phyloP scores from a whole-genome alignment of 2,329 filamentous ascomycete genomes.

The Fusarium pseudocircinatum region DNA sequence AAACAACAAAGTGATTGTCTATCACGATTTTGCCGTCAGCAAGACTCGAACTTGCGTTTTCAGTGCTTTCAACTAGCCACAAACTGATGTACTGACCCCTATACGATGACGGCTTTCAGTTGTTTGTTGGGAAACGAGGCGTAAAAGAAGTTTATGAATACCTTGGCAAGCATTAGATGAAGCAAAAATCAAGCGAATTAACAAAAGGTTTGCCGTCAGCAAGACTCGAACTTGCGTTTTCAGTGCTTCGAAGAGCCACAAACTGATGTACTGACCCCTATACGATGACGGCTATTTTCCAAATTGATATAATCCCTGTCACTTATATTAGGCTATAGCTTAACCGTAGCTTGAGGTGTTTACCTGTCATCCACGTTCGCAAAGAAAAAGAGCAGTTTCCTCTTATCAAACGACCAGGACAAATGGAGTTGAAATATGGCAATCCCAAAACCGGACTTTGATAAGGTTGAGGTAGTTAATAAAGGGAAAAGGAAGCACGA shows the following conservation, averaged over 20 bases:
- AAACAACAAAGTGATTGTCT: not conserved
- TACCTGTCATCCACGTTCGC: too few relatives aligned
- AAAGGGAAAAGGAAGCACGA: constrained; percentile 16
- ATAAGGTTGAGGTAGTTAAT: not conserved
- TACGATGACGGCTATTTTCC: constrained; percentile 39
- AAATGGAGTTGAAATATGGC: not conserved
- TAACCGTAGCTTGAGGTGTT: rapidly evolving
- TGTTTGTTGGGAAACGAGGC: not conserved
- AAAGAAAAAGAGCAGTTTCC: not conserved
- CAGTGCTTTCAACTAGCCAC: constrained; percentile 10
- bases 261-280: constrained; percentile 47
- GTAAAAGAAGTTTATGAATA: not conserved
- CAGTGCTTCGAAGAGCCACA: constrained; percentile 44
- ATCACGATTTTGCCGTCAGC: constrained; percentile 5
- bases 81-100: constrained; percentile 20
- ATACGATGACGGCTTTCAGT: constrained; percentile 13
- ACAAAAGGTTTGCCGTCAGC: constrained; percentile 32
- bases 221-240: constrained; percentile 47
- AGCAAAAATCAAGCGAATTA: not conserved
- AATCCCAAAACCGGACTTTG: not conserved
- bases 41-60: constrained; percentile 22
- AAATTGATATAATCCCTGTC: not conserved
- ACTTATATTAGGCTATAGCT: not conserved
- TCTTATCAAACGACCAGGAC: not conserved
- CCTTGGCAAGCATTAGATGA: not conserved